These are phyloP conservation scores for Vicia villosa DNA, from an alignment of 306 rosid species.

Conservation along the genomic window DNA sequence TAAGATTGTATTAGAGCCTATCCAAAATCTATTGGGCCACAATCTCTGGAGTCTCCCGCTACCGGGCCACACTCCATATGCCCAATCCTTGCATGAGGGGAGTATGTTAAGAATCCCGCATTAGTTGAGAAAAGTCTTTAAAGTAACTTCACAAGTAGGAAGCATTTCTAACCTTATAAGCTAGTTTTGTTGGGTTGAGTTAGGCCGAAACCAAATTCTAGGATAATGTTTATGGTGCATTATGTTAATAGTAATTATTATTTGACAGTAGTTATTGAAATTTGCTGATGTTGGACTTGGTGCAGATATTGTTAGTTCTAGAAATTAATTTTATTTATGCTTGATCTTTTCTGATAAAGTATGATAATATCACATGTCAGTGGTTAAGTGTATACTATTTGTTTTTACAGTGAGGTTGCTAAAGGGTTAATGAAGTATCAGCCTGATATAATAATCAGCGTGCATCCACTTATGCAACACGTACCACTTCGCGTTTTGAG, in stretches of 20 bases:
- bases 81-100: not conserved
- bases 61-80: not conserved
- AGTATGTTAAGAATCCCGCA: not conserved
- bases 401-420: conserved; percentile 66
- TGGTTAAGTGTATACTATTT: conserved; percentile 14
- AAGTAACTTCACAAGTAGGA: not conserved
- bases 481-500: conserved; percentile 95
- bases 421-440: conserved; percentile 94
- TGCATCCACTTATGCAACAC: conserved; percentile 97
- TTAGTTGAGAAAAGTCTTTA: not conserved
- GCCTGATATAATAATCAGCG: conserved; percentile 98
- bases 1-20: not conserved
- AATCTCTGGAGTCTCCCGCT: not conserved
- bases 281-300: conserved; percentile 11
- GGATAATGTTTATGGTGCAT: not conserved
- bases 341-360: conserved; percentile 22
- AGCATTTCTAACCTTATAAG: not conserved
- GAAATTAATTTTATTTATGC: not conserved
- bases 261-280: not conserved
- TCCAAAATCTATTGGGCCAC: not conserved
- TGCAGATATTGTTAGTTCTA: not conserved
- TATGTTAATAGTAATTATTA: not conserved
- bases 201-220: not conserved
- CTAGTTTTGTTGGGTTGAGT: not conserved
- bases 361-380: conserved; percentile 3